Evolutionary conservation across 768 basidiomycete genomes (phyloP).

Genomic region (Trametes cubensis): DNA sequence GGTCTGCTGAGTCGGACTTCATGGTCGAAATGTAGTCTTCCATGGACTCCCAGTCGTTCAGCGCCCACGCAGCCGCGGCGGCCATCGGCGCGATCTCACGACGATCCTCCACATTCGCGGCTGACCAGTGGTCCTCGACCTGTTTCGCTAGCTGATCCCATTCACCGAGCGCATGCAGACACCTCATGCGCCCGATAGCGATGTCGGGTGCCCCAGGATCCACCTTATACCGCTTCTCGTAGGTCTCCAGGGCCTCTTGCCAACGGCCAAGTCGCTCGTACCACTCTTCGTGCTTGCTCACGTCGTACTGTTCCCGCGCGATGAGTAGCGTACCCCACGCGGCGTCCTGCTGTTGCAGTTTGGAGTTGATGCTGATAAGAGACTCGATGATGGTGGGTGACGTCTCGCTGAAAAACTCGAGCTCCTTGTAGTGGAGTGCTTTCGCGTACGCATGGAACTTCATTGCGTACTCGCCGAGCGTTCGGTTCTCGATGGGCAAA

Average conservation of each 20-base stretch:
- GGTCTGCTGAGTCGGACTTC: slow-evolving; percentile 90
- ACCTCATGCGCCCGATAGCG: slow-evolving; percentile 91
- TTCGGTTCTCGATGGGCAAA: slow-evolving; percentile 89
- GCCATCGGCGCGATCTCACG: slow-evolving; percentile 95
- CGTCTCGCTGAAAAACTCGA: slow-evolving; percentile 93
- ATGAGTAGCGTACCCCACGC: slow-evolving; percentile 95
- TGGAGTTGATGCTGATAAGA: slow-evolving; percentile 94
- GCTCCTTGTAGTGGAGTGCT: slow-evolving; percentile 97
- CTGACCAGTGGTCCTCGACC: slow-evolving; percentile 87
- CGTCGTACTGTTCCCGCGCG: slow-evolving; percentile 87
- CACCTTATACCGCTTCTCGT: slow-evolving; percentile 75
- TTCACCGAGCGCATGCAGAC: slow-evolving; percentile 95
- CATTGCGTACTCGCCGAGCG: slow-evolving; percentile 91
- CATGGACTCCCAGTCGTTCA: slow-evolving; percentile 98
- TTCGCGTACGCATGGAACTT: slow-evolving; percentile 96
- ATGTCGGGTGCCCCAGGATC: slow-evolving; percentile 78
- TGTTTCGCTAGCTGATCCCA: slow-evolving; percentile 90
- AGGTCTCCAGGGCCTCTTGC: slow-evolving; percentile 89
- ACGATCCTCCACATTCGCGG: slow-evolving; percentile 79
- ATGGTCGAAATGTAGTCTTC: slow-evolving; percentile 94
- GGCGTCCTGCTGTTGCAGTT: slow-evolving; percentile 94
- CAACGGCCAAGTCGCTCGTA: slow-evolving; percentile 95
- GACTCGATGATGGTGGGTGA: slow-evolving; percentile 91
- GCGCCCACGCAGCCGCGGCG: slow-evolving; percentile 94
- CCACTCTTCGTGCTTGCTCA: slow-evolving; percentile 96